These are phyloP conservation scores for Curvularia sp. DNA, from an alignment of 2,329 filamentous ascomycete genomes.

Conservation along the genomic window DNA sequence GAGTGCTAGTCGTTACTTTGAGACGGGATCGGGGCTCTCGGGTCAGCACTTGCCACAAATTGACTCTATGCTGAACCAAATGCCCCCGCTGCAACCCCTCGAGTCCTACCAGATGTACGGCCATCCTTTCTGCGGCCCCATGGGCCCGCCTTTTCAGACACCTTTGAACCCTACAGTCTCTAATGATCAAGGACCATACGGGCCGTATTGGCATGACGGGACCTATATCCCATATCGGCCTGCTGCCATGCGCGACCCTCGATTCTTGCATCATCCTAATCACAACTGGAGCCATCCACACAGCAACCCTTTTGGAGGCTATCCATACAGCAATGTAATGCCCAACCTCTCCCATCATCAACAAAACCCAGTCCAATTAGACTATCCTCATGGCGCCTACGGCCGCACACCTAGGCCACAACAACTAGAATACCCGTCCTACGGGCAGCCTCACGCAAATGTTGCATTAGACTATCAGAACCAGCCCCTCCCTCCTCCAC, in stretches of 20 bases:
- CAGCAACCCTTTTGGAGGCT: conserved; percentile 36
- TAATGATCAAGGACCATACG: conserved; percentile 51
- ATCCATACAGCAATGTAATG: conserved; percentile 36
- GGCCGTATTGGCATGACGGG: conserved; percentile 53
- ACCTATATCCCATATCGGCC: conserved; percentile 51
- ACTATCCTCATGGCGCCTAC: conserved; percentile 35
- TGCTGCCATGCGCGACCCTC: conserved; percentile 51
- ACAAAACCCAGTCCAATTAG: conserved; percentile 35
- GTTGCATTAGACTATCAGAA: conserved; percentile 39
- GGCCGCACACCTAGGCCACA: conserved; percentile 30
- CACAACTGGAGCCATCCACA: conserved; percentile 44
- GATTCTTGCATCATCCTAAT: conserved; percentile 43
- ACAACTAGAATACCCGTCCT: conserved; percentile 36
- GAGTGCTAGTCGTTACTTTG: conserved; percentile 48
- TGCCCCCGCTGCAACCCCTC: conserved; percentile 61
- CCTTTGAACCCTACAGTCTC: conserved; percentile 50
- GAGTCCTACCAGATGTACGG: conserved; percentile 60
- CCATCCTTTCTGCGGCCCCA: conserved; percentile 39
- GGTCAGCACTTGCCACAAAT: conserved; percentile 60
- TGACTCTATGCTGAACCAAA: conserved; percentile 68
- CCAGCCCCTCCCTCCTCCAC: conserved; percentile 26
- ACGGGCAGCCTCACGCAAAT: conserved; percentile 35
- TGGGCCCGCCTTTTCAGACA: conserved; percentile 46
- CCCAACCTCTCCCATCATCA: conserved; percentile 37
- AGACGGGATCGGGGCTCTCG: conserved; percentile 43